Percentiles rank a stretch among this genome's conserved stretches.
Evolutionary conservation across 2,329 filamentous ascomycete genomes (phyloP).

Genomic region (Talaromyces sp.): DNA sequence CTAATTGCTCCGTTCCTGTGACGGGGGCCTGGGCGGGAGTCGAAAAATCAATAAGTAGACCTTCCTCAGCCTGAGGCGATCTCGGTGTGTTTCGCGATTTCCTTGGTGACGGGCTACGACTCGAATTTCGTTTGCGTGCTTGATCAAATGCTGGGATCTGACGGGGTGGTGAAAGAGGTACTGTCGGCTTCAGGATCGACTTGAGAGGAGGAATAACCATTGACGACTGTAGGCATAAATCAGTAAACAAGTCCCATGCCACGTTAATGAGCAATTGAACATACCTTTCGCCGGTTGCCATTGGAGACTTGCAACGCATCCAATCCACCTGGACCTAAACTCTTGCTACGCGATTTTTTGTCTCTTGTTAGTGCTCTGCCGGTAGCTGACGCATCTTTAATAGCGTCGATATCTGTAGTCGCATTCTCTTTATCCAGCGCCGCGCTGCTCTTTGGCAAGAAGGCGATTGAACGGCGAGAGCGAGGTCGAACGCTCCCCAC

Average conservation of each 20-base stretch:
- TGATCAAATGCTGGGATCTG: slow-evolving; percentile 60
- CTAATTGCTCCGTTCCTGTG: slow-evolving; percentile 36
- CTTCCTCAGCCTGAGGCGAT: slow-evolving; percentile 22
- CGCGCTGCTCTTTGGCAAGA: slow-evolving; percentile 48
- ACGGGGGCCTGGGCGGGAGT: slow-evolving; percentile 31
- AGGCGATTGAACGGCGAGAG: slow-evolving; percentile 68
- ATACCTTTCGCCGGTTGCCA: slow-evolving; percentile 76
- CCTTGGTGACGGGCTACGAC: slow-evolving; percentile 25
- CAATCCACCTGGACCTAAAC: slow-evolving; percentile 85
- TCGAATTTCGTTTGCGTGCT: slow-evolving; percentile 37
- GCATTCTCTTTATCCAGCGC: slow-evolving; percentile 72
- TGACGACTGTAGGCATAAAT: slow-evolving; percentile 33
- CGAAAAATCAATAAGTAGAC: slow-evolving; percentile 41
- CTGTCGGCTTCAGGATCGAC: slow-evolving; percentile 78
- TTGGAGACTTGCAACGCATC: slow-evolving; percentile 71
- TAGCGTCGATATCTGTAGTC: slow-evolving; percentile 59
- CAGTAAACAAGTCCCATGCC: slow-evolving; percentile 4
- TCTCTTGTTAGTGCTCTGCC: slow-evolving; percentile 37
- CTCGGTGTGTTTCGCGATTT: slow-evolving; percentile 16
- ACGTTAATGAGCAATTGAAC: not conserved
- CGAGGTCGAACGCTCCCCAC: slow-evolving; percentile 29
- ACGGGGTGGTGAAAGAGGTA: slow-evolving; percentile 61
- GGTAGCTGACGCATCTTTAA: slow-evolving; percentile 21
- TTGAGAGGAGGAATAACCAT: slow-evolving; percentile 42
- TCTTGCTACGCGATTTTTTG: slow-evolving; percentile 85